Conservation (phyloP, 805 yeast species). For the Kuraishia cidri region DNA sequence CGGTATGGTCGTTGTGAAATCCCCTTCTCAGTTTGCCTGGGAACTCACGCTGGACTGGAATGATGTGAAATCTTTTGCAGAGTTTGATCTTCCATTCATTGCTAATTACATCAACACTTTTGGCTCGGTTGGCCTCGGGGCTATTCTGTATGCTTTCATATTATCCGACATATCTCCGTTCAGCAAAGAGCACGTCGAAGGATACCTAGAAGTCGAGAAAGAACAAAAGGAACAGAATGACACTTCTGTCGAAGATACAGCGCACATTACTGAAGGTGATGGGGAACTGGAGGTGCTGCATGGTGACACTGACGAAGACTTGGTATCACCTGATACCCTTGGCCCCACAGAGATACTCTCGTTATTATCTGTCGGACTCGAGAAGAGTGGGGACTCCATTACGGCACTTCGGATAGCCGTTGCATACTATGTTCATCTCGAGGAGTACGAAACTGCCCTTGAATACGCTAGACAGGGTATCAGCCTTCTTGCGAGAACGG, state of each 20-base stretch:
- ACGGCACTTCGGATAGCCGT: slow-evolving; percentile 61
- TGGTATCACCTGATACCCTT: no score
- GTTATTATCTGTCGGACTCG: neutral
- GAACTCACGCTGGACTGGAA: slow-evolving; percentile 61
- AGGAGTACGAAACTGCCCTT: slow-evolving; percentile 57
- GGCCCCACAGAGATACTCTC: neutral
- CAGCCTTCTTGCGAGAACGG: slow-evolving; percentile 37
- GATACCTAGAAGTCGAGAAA: slow-evolving; percentile 11
- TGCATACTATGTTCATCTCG: slow-evolving; percentile 45
- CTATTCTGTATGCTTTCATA: slow-evolving; percentile 53
- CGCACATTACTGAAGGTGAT: no score
- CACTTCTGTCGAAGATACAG: slow-evolving; percentile 13
- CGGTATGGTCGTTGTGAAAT: slow-evolving; percentile 65
- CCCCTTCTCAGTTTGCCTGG: slow-evolving; percentile 64
- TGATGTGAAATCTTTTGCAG: slow-evolving; percentile 42
- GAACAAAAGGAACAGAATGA: slow-evolving; percentile 8
- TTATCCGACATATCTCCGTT: slow-evolving; percentile 65
- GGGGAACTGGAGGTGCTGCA: no score
- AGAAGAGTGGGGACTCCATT: slow-evolving; percentile 21
- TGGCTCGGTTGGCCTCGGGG: slow-evolving; percentile 46
- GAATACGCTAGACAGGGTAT: slow-evolving; percentile 55
- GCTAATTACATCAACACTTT: slow-evolving; percentile 47
- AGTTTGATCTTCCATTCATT: slow-evolving; percentile 37
- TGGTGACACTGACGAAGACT: slow-evolving; percentile 5
- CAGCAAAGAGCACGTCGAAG: slow-evolving; percentile 20